A percentile compares a stretch with the other conserved stretches of the same genome.
phyloP scores from a whole-genome alignment of 139 green algal species.

The Coelastrella sp. region DNA sequence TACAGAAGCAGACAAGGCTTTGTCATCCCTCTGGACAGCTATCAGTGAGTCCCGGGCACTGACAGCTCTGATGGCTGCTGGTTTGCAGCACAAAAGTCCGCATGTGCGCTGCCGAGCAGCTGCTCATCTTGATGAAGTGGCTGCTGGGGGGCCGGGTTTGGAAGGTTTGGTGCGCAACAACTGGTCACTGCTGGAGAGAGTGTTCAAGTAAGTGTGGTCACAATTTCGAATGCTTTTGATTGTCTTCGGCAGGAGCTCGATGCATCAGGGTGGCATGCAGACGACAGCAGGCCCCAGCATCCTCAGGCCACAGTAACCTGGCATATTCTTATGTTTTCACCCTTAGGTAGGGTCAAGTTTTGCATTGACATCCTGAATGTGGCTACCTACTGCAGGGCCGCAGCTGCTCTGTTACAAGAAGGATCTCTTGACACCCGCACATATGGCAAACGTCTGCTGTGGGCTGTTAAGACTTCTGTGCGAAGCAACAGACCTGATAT shows the following conservation, averaged over 20 bases:
- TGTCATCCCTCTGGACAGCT: conserved; percentile 68
- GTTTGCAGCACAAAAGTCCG: conserved; percentile 62
- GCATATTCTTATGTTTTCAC: too few relatives aligned
- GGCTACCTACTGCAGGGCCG: conserved; percentile 59
- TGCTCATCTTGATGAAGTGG: conserved; percentile 69
- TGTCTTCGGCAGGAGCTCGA: too few relatives aligned
- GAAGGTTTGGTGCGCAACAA: conserved; percentile 41
- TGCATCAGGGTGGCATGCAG: background rate
- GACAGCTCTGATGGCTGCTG: conserved; percentile 61
- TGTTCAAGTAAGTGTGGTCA: conserved; percentile 55
- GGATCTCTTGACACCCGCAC: conserved; percentile 75
- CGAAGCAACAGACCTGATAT: conserved; percentile 46
- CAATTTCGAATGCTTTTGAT: too few relatives aligned
- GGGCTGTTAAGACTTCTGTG: conserved; percentile 56
- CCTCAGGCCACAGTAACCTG: too few relatives aligned
- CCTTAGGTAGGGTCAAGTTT: too few relatives aligned
- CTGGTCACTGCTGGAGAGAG: conserved; percentile 52
- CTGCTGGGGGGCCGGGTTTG: background rate
- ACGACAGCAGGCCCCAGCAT: too few relatives aligned
- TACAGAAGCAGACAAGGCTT: conserved; percentile 74
- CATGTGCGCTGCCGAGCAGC: conserved; percentile 65
- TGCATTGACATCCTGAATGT: too few relatives aligned
- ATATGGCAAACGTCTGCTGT: conserved; percentile 84
- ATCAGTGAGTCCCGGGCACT: conserved; percentile 54
- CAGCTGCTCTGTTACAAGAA: conserved; percentile 76